Evolutionary conservation across 78 protist genomes (phyloP).

Genomic region (Dictyostelium intermedium): DNA sequence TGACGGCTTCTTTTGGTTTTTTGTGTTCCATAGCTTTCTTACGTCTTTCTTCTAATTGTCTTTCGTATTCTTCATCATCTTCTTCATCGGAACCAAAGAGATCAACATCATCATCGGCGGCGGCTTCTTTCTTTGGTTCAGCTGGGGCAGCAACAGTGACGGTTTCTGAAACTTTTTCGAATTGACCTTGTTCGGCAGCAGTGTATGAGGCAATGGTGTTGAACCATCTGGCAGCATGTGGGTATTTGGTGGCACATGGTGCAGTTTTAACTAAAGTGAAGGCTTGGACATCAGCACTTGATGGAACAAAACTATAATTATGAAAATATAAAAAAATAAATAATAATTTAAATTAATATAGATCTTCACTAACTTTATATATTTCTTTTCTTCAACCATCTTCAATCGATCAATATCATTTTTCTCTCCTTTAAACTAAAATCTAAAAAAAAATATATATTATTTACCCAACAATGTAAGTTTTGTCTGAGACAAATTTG

Average conservation of each 20-base stretch:
- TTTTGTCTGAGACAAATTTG: conserved; percentile 78
- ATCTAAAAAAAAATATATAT: background rate
- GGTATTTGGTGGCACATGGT: conserved; percentile 81
- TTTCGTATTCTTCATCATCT: conserved; percentile 83
- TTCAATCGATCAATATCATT: background rate
- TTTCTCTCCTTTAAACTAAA: background rate
- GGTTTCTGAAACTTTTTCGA: conserved; percentile 19
- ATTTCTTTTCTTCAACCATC: background rate
- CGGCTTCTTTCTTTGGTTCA: conserved; percentile 44
- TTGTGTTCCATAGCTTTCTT: conserved; percentile 59
- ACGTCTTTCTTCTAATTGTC: conserved; percentile 69
- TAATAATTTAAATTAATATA: background rate
- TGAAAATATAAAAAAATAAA: background rate
- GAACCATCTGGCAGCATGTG: conserved; percentile 88
- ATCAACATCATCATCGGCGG: conserved; percentile 87
- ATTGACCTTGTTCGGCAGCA: conserved; percentile 41
- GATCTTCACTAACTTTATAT: background rate
- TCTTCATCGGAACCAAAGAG: conserved; percentile 86
- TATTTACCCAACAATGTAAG: conserved; percentile 83
- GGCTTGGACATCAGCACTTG: conserved; percentile 84
- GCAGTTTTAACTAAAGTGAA: conserved; percentile 35
- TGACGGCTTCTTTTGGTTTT: conserved; percentile 71
- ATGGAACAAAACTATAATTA: conserved; percentile 62
- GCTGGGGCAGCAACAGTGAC: conserved; percentile 44
- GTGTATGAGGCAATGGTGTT: conserved; percentile 79